Conservation (phyloP, 306 rosid species). For the Quillaja saponaria region DNA sequence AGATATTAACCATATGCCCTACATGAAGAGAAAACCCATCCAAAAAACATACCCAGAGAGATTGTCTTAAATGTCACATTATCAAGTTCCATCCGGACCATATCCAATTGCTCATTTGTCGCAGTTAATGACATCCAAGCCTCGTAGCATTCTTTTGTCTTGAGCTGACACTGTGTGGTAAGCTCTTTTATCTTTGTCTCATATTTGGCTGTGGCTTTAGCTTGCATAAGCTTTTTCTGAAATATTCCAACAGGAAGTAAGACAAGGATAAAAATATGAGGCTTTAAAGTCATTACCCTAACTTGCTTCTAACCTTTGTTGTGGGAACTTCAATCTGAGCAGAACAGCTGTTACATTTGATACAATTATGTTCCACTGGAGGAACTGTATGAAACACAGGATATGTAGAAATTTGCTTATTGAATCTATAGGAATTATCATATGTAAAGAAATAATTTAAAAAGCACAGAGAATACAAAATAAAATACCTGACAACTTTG, state of each 20-base stretch:
- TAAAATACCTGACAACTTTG: slow-evolving; percentile 49
- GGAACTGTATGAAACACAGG: slow-evolving; percentile 48
- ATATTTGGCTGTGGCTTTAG: slow-evolving; percentile 61
- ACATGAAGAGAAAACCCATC: slow-evolving; percentile 2
- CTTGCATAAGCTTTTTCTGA: slow-evolving; percentile 68
- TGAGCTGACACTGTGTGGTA: slow-evolving; percentile 58
- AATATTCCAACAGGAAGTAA: slow-evolving; percentile 34
- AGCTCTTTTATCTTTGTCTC: slow-evolving; percentile 77
- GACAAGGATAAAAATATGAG: slow-evolving; percentile 34
- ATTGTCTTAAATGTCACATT: slow-evolving; percentile 63
- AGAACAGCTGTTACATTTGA: slow-evolving; percentile 61
- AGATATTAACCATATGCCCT: slow-evolving; percentile 4
- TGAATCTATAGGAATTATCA: not conserved
- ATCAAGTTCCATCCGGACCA: slow-evolving; percentile 75
- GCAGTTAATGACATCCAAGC: slow-evolving; percentile 89
- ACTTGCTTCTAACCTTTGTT: slow-evolving; percentile 61
- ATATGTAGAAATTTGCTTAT: not conserved
- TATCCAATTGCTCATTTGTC: slow-evolving; percentile 64
- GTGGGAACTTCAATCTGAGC: slow-evolving; percentile 66
- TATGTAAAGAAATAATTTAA: slow-evolving; percentile 2
- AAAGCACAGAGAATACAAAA: slow-evolving; percentile 14
- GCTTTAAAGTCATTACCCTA: slow-evolving; percentile 28
- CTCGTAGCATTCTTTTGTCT: slow-evolving; percentile 82
- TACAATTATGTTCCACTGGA: slow-evolving; percentile 41
- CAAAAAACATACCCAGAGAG: slow-evolving; percentile 49